Conservation (phyloP, 805 yeast species). For the Metschnikowia sp. region DNA sequence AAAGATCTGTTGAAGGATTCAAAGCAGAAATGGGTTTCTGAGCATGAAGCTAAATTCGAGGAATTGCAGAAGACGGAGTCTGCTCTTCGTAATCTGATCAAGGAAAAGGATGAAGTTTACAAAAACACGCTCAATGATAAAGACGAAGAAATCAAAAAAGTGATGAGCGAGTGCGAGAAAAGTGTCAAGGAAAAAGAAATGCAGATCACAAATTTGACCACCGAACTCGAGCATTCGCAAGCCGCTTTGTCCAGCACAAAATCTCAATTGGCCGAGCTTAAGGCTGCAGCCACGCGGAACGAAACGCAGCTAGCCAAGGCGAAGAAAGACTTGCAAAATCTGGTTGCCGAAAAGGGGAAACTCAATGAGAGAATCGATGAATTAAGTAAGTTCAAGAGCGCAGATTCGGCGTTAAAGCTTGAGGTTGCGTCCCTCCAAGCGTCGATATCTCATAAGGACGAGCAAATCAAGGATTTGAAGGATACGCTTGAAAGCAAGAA, state of each 20-base stretch:
- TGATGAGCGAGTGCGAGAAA: background rate
- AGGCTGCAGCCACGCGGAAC: constrained; percentile 7
- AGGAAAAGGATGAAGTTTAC: constrained; percentile 19
- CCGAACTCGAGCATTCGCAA: constrained; percentile 5
- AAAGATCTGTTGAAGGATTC: constrained; percentile 39
- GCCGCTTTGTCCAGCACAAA: constrained; percentile 10
- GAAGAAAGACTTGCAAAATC: constrained; percentile 22
- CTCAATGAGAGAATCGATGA: constrained; percentile 32
- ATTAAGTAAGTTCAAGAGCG: constrained; percentile 27
- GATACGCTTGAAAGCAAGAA: constrained; percentile 28
- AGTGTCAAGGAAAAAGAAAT: background rate
- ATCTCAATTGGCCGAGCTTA: constrained; percentile 19
- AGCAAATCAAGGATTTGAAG: constrained; percentile 36
- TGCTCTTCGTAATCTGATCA: constrained; percentile 9
- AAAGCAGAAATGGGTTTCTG: constrained; percentile 18
- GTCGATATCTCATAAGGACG: constrained; percentile 44
- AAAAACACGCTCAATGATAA: constrained; percentile 1
- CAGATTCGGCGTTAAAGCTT: constrained; percentile 45
- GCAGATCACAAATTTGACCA: constrained; percentile 1
- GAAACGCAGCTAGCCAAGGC: constrained; percentile 17
- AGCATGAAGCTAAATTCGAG: constrained; percentile 2
- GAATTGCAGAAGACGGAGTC: constrained; percentile 16
- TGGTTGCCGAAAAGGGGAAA: constrained; percentile 33
- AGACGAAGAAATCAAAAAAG: background rate
- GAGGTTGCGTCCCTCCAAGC: constrained; percentile 47